A percentile compares a stretch with the other conserved stretches of the same genome.
phyloP scores from a whole-genome alignment of 1,284 basidiomycete species.

The Apiotrichum gamsii region DNA sequence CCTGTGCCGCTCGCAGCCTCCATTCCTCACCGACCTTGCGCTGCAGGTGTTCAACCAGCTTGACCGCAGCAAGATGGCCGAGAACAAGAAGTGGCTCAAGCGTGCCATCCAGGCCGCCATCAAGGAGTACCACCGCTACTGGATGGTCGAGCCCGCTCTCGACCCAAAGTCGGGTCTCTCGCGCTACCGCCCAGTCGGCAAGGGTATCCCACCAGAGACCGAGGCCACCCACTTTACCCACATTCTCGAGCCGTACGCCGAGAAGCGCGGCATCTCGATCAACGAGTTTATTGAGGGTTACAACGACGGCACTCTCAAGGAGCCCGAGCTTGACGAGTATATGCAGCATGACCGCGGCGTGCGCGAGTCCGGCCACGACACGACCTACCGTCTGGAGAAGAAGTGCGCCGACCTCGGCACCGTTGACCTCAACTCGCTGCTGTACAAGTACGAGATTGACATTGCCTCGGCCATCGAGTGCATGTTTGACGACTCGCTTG shows the following conservation, averaged over 20 bases:
- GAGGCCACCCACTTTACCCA: conserved; percentile 98
- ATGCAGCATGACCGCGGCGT: conserved; percentile 95
- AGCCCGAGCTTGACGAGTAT: conserved; percentile 91
- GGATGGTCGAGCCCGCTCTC: conserved; percentile 88
- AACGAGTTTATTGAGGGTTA: conserved; percentile 97
- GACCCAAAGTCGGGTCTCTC: conserved; percentile 90
- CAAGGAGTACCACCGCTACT: conserved; percentile 97
- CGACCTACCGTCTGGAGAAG: conserved; percentile 94
- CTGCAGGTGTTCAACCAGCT: conserved; percentile 95
- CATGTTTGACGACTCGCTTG: conserved; percentile 84
- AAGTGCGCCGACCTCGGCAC: conserved; percentile 88
- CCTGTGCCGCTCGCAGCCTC: conserved; percentile 90
- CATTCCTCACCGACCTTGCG: conserved; percentile 97
- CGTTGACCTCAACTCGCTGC: conserved; percentile 81
- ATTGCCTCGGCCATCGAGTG: conserved; percentile 90
- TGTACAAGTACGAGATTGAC: conserved; percentile 87
- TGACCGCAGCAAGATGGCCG: conserved; percentile 71
- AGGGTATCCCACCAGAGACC: conserved; percentile 95
- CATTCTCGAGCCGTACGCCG: conserved; percentile 89
- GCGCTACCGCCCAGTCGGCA: conserved; percentile 86
- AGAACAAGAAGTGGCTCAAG: conserved; percentile 87
- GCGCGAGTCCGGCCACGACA: conserved; percentile 93
- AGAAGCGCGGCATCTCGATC: conserved; percentile 88
- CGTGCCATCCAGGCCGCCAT: conserved; percentile 92
- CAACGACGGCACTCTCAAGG: conserved; percentile 73